A percentile compares a stretch with the other conserved stretches of the same genome.
Evolutionary conservation across 352 stramenopile species (phyloP).

Genomic region (Phytophthora cactorum): DNA sequence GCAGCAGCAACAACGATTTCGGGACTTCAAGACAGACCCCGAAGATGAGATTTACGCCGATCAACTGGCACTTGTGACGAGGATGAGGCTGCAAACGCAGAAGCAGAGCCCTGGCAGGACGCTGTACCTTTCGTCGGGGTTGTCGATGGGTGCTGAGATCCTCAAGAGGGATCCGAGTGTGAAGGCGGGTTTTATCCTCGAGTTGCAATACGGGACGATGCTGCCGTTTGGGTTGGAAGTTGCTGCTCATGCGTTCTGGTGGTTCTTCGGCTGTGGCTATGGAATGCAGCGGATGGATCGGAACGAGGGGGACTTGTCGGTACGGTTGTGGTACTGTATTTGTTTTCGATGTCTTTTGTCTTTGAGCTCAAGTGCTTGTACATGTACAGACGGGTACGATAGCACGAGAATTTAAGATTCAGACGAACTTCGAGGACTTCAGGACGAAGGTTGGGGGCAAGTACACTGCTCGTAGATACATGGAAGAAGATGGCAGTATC

Average conservation of each 20-base stretch:
- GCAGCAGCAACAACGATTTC: conserved; percentile 7
- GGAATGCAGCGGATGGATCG: not conserved
- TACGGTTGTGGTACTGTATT: not conserved
- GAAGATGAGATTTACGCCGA: conserved; percentile 22
- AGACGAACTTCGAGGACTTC: conserved; percentile 16
- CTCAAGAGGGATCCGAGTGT: conserved; percentile 15
- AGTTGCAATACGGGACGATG: conserved; percentile 3
- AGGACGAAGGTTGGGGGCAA: conserved; percentile 12
- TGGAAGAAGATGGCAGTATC: conserved; percentile 7
- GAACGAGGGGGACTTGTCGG: not conserved
- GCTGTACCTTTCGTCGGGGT: conserved; percentile 2
- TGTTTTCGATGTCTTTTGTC: no score
- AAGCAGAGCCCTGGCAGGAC: not conserved
- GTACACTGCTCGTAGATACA: conserved; percentile 15
- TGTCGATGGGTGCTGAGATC: conserved; percentile 20
- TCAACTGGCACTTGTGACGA: conserved; percentile 18
- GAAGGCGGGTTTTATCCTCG: conserved; percentile 7
- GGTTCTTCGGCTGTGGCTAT: conserved; percentile 21
- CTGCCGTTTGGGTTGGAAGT: conserved; percentile 29
- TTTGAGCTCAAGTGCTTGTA: no score
- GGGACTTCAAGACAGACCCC: not conserved
- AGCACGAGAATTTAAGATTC: conserved; percentile 15
- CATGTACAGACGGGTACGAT: conserved; percentile 5
- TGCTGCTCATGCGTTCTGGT: conserved; percentile 23
- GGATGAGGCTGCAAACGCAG: conserved; percentile 7